Conservation (phyloP, 768 basidiomycete species). For the Polyporus arcularius region DNA sequence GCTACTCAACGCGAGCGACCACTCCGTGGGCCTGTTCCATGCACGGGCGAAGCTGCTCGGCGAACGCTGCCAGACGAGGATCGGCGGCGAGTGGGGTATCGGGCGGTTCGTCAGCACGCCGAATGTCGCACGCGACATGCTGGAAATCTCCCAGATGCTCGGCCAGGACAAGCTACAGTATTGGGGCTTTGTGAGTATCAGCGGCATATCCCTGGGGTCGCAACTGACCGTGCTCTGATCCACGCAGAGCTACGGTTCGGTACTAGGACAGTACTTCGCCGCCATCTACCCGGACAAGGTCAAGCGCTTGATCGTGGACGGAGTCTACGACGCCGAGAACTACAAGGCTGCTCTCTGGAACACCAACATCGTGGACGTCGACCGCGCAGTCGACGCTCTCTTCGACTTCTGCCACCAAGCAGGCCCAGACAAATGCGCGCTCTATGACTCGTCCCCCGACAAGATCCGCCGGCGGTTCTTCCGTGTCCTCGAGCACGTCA, state of each 20-base stretch:
- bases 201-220: no score
- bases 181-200: slow-evolving; percentile 29
- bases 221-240: not conserved
- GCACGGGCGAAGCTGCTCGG: slow-evolving; percentile 13
- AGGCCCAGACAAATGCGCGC: slow-evolving; percentile 24
- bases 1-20: slow-evolving; percentile 16
- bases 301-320: slow-evolving; percentile 33
- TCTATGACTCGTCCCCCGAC: slow-evolving; percentile 24
- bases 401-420: slow-evolving; percentile 25
- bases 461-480: slow-evolving; percentile 22
- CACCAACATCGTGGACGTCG: slow-evolving; percentile 26
- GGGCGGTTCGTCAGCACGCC: slow-evolving; percentile 28
- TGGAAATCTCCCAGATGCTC: slow-evolving; percentile 29
- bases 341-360: slow-evolving; percentile 21
- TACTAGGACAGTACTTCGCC: slow-evolving; percentile 29
- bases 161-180: slow-evolving; percentile 33
- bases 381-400: slow-evolving; percentile 20
- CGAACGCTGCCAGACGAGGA: slow-evolving; percentile 9
- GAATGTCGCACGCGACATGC: slow-evolving; percentile 33
- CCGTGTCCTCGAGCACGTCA: slow-evolving; percentile 5
- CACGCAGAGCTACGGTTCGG: slow-evolving; percentile 18
- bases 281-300: slow-evolving; percentile 36
- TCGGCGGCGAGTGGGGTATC: slow-evolving; percentile 23
- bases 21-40: slow-evolving; percentile 1
- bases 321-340: slow-evolving; percentile 29